Evolutionary conservation across 257 asterid species (phyloP).

Genomic region (Galeopsis tetrahit): DNA sequence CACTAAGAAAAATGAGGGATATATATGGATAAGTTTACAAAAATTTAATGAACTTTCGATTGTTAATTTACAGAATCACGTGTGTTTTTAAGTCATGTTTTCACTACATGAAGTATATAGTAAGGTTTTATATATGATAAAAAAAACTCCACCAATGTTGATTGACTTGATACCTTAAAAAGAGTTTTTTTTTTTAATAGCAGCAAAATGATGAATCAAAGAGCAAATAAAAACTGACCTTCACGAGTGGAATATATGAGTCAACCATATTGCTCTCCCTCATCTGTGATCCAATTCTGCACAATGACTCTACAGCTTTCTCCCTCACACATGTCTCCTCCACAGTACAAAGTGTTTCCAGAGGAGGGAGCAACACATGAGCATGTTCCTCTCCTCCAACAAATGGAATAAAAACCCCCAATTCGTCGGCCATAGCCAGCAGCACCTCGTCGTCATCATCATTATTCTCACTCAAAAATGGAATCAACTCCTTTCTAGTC

Average conservation of each 20-base stretch:
- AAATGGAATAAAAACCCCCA: conserved; percentile 90
- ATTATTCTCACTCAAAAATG: conserved; percentile 85
- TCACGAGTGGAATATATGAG: conserved; percentile 81
- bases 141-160: neutral
- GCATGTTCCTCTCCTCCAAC: conserved; percentile 96
- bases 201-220: conserved; percentile 13
- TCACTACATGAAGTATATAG: neutral
- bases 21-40: neutral
- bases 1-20: neutral
- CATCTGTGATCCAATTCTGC: conserved; percentile 94
- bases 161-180: conserved; percentile 1
- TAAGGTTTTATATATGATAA: neutral
- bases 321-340: conserved; percentile 98
- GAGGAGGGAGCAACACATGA: conserved; percentile 83
- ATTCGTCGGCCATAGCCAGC: conserved; percentile 91
- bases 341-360: conserved; percentile 88
- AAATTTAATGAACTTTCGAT: neutral
- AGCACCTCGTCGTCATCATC: conserved; percentile 92
- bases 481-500: conserved; percentile 87
- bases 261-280: conserved; percentile 86
- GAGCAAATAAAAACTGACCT: conserved; percentile 51
- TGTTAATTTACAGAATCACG: neutral
- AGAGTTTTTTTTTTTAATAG: neutral
- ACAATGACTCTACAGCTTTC: conserved; percentile 88
- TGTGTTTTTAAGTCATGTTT: neutral